Percentiles rank a stretch among this genome's conserved stretches.
Conservation (phyloP, 1,139 yeast genomes). For the Diutina mesorugosa region DNA sequence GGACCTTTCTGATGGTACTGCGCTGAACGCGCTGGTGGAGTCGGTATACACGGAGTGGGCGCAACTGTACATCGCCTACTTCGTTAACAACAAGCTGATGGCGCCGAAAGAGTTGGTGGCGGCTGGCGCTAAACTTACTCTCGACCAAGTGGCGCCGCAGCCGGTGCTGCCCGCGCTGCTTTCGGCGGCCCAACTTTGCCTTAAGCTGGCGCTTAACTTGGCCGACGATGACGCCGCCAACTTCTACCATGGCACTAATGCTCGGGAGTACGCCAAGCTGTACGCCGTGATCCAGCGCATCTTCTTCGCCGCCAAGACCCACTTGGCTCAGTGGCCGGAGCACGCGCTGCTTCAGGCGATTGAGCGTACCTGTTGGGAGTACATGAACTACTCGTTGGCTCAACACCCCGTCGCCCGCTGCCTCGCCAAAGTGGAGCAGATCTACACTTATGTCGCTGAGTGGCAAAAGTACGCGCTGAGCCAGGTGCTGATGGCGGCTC, state of each 20-base stretch:
- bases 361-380: constrained; percentile 53
- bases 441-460: constrained; percentile 68
- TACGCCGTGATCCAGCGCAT: constrained; percentile 12
- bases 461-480: constrained; percentile 92
- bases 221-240: constrained; percentile 19
- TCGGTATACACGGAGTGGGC: constrained; percentile 19
- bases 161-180: neutral
- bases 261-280: constrained; percentile 24
- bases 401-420: constrained; percentile 62
- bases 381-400: constrained; percentile 44
- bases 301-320: constrained; percentile 33
- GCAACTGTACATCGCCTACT: constrained; percentile 17
- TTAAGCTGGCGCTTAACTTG: neutral
- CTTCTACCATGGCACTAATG: constrained; percentile 58
- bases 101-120: constrained; percentile 18
- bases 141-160: neutral
- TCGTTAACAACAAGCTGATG: constrained; percentile 8
- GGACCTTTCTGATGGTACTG: constrained; percentile 10
- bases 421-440: constrained; percentile 75
- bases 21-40: constrained; percentile 13
- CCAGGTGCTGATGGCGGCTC: constrained; percentile 49
- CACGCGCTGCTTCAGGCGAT: constrained; percentile 78
- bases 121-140: constrained; percentile 21
- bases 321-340: constrained; percentile 78
- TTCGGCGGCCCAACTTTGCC: neutral